phyloP scores from a whole-genome alignment of 2,329 filamentous ascomycete species.

The Ophiostoma perfectum region DNA sequence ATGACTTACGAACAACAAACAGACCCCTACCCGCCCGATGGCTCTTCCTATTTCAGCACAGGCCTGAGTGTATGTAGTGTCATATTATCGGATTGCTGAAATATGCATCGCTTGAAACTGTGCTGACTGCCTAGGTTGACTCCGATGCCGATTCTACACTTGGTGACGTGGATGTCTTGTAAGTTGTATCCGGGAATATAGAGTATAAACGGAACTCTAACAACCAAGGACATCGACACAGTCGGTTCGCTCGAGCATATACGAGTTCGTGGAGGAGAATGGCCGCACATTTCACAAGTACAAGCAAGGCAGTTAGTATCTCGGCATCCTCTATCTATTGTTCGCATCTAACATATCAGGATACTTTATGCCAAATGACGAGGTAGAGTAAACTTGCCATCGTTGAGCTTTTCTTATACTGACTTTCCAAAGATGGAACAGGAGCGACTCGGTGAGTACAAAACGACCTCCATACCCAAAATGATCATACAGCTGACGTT shows the following conservation, averaged over 20 bases:
- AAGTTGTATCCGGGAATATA: not conserved
- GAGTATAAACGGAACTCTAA: not conserved
- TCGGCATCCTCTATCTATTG: no score
- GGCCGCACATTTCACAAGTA: conserved; percentile 27
- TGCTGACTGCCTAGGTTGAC: conserved; percentile 17
- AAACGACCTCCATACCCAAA: not conserved
- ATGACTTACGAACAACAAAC: not conserved
- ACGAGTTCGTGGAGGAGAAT: conserved; percentile 26
- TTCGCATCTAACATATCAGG: conserved; percentile 14
- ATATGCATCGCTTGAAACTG: not conserved
- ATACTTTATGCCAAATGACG: conserved; percentile 28
- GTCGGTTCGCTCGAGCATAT: conserved; percentile 24
- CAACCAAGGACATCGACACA: conserved; percentile 17
- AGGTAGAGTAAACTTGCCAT: conserved; percentile 18
- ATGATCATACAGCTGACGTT: conserved; percentile 23
- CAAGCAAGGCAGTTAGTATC: conserved; percentile 26
- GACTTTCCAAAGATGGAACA: conserved; percentile 23
- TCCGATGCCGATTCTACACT: conserved; percentile 19
- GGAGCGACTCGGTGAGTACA: conserved; percentile 26
- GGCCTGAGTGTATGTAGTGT: conserved; percentile 22
- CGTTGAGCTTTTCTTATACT: not conserved
- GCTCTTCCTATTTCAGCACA: conserved; percentile 24
- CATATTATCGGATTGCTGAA: not conserved
- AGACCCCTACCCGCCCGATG: conserved; percentile 16
- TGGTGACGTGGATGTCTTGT: conserved; percentile 21